Evolutionary conservation across 1,284 basidiomycete genomes (phyloP), one percentile per base, ranked within the genome.

Genomic region (Ustilago lituana): DNA sequence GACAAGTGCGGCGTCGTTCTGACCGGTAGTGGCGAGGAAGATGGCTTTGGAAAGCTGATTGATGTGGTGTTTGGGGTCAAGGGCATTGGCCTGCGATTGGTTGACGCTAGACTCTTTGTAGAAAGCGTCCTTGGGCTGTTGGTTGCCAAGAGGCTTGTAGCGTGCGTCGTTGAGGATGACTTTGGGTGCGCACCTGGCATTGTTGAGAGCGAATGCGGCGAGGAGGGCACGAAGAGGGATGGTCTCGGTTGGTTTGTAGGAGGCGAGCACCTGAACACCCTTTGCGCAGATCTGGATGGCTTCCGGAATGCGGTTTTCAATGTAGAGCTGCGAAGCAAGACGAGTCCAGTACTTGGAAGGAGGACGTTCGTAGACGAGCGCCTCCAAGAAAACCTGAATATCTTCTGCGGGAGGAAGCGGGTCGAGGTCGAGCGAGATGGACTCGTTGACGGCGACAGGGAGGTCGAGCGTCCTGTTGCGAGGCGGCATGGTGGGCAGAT

Each of bases 381-480:
- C 67, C 33, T 77, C 75, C 46, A 77, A 52, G 54, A 75, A 74
- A 44, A 77, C 70, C 39, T 75, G 69, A 32, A 75, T 52, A 49
- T 77, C 76, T 32, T 77, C 76, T 19, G 73, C 47, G 15, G 67
- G 62, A 29, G 76, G 76, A 17, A 77, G 67, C 17, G 76, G 76
- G 46, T 77, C 76, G 41, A 77, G 62, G 19, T 75, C 71, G 20
- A 77, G 69, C 48, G 62, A 69, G 48, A 77, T 66, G 50, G 67
- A 71, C 64, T 73, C 70, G 48, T 77, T 74, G 38, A 64, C 72
- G 17, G 67, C 76, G 45, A 77, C 67, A 27, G 74, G 73, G 17
- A 77, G 62, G 44, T 75, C 70, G 48, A 77, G 68, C 47, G 70
- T 71, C 58, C 59, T 64, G 39, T 52, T 60, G 56, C 57, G 61